Evolutionary conservation across 2,329 filamentous ascomycete species (phyloP).

Genomic region (Emmonsia crescens): DNA sequence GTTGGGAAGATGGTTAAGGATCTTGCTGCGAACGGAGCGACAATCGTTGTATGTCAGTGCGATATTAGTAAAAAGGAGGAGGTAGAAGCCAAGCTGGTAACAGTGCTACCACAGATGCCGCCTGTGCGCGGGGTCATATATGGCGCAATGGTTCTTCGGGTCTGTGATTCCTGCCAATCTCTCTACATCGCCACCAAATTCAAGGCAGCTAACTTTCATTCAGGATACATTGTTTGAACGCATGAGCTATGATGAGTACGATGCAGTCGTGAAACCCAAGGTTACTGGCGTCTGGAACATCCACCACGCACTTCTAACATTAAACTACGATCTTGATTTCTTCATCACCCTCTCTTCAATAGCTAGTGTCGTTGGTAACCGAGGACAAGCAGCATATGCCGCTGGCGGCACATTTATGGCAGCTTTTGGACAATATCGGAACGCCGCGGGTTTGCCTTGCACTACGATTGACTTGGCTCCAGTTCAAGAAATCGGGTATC

Average conservation of each 20-base stretch:
- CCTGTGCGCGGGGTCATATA: constrained; percentile 33
- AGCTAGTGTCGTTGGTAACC: constrained; percentile 25
- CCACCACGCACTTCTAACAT: neutral
- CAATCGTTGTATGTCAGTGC: constrained; percentile 15
- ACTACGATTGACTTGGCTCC: neutral
- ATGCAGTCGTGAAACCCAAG: constrained; percentile 1
- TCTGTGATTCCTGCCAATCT: constrained; percentile 2
- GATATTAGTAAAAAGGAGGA: constrained; percentile 20
- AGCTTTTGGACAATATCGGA: constrained; percentile 7
- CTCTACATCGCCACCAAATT: too few relatives aligned
- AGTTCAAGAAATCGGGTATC: neutral
- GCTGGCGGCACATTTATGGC: constrained; percentile 31
- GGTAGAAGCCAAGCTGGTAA: constrained; percentile 15
- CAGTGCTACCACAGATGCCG: constrained; percentile 13
- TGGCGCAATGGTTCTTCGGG: constrained; percentile 31
- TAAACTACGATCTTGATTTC: constrained; percentile 12
- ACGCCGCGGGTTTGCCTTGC: neutral
- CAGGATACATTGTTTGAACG: constrained; percentile 6
- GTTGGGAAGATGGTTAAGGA: constrained; percentile 13
- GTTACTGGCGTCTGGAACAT: constrained; percentile 6
- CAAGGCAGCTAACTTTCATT: neutral
- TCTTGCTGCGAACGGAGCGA: constrained; percentile 3
- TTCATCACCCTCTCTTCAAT: constrained; percentile 16
- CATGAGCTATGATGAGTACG: constrained; percentile 6
- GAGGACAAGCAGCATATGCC: constrained; percentile 31